Conservation (phyloP, 768 basidiomycete genomes). For the Mycena belliarum region DNA sequence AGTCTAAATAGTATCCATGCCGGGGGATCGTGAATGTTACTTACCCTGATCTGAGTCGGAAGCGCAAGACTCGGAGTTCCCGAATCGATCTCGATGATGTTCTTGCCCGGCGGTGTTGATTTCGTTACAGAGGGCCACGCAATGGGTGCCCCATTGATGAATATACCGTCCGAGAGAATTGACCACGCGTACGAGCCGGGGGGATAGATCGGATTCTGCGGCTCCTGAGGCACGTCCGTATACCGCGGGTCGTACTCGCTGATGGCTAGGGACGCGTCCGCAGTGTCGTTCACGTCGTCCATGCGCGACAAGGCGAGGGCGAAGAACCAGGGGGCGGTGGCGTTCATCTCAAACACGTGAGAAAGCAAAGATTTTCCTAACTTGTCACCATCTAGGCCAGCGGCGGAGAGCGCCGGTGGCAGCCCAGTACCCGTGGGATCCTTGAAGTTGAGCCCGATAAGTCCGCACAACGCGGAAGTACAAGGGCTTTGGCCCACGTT, state of each 20-base stretch:
- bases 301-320: constrained; percentile 8
- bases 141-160: not conserved
- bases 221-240: not conserved
- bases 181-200: not conserved
- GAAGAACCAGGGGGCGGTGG: constrained; percentile 5
- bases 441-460: constrained; percentile 12
- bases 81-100: constrained; percentile 1
- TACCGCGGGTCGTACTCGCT: constrained; percentile 7
- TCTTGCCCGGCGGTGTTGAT: not conserved
- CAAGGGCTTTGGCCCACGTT: not conserved
- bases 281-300: not conserved
- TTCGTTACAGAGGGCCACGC: not conserved
- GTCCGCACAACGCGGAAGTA: not conserved
- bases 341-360: constrained; percentile 12
- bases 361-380: constrained; percentile 10
- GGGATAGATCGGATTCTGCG: not conserved
- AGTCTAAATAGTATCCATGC: too few relatives aligned
- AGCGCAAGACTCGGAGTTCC: constrained; percentile 8
- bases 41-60: not conserved
- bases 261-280: constrained; percentile 10
- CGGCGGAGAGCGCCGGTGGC: not conserved
- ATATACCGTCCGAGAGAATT: not conserved
- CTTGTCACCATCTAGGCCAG: not conserved
- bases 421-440: not conserved
- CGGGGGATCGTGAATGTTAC: too few relatives aligned